These are phyloP conservation scores for Amaranthus tricolor DNA, from an alignment of 179 eudicot species.

Conservation along the genomic window DNA sequence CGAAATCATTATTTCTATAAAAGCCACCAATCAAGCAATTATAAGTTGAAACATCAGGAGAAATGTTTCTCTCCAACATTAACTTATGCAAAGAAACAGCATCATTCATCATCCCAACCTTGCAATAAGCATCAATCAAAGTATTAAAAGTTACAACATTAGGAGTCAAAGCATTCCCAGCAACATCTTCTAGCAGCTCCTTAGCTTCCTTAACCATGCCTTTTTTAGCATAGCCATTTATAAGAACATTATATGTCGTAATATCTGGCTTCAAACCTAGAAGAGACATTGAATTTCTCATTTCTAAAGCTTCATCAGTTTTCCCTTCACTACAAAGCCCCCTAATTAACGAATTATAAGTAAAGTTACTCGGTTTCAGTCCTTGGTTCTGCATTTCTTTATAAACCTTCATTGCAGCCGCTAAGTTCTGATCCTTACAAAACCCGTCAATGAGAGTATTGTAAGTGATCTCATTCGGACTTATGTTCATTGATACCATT, in stretches of 20 bases:
- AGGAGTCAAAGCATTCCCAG: constrained; percentile 34
- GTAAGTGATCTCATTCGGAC: constrained; percentile 52
- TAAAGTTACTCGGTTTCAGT: constrained; percentile 40
- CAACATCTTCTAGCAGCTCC: constrained; percentile 40
- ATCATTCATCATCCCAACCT: constrained; percentile 49
- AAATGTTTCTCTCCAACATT: constrained; percentile 40
- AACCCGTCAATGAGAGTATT: constrained; percentile 58
- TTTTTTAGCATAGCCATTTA: constrained; percentile 38
- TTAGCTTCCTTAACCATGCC: constrained; percentile 48
- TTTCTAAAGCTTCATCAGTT: constrained; percentile 35
- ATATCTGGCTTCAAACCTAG: constrained; percentile 35
- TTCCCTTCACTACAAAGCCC: constrained; percentile 49
- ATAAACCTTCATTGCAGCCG: constrained; percentile 39
- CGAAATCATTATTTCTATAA: constrained; percentile 40
- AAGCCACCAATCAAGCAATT: constrained; percentile 59
- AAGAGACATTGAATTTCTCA: constrained; percentile 27
- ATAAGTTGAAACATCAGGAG: constrained; percentile 50
- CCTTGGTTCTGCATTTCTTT: constrained; percentile 56
- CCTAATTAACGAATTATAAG: constrained; percentile 49
- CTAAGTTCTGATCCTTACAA: constrained; percentile 56
- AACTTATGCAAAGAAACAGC: constrained; percentile 36
- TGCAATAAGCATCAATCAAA: constrained; percentile 53
- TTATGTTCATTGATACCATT: constrained; percentile 44
- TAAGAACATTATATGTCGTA: constrained; percentile 36
- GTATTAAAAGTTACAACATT: constrained; percentile 45